phyloP scores from a whole-genome alignment of 2,329 filamentous ascomycete genomes.

The Monosporascus sp. region DNA sequence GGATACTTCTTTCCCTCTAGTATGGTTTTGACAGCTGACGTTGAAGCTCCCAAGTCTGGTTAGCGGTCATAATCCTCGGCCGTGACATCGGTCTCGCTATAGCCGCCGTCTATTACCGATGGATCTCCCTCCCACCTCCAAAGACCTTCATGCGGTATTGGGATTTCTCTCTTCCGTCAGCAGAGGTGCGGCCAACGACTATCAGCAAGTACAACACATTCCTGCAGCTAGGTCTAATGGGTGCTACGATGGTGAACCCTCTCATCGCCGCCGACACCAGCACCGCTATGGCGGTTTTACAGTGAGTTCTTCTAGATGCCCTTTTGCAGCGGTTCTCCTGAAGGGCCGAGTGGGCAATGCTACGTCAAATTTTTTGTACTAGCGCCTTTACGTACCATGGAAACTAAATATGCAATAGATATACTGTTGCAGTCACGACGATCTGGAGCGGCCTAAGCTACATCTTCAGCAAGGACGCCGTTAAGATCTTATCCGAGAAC shows the following conservation, averaged over 20 bases:
- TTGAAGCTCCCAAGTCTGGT: conserved; percentile 56
- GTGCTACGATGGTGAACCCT: conserved; percentile 75
- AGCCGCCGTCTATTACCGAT: conserved; percentile 90
- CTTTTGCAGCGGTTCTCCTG: no score
- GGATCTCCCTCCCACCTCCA: conserved; percentile 86
- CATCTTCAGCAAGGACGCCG: conserved; percentile 82
- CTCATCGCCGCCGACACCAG: conserved; percentile 59
- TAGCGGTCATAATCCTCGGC: conserved; percentile 85
- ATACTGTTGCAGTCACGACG: conserved; percentile 82
- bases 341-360: no score
- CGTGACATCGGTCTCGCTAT: conserved; percentile 79
- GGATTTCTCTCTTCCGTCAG: conserved; percentile 90
- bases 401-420: conserved; percentile 46
- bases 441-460: conserved; percentile 94
- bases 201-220: conserved; percentile 94
- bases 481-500: conserved; percentile 65
- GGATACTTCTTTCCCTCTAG: neutral
- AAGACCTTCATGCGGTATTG: conserved; percentile 93
- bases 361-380: neutral
- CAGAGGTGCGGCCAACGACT: conserved; percentile 76
- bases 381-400: neutral
- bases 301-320: conserved; percentile 43
- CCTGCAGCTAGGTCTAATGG: conserved; percentile 81
- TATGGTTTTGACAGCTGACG: neutral
- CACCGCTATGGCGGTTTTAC: conserved; percentile 54